A percentile compares a stretch with the other conserved stretches of the same genome.
Conservation (phyloP, 2,329 filamentous ascomycete genomes). For the Fusarium camptoceras region DNA sequence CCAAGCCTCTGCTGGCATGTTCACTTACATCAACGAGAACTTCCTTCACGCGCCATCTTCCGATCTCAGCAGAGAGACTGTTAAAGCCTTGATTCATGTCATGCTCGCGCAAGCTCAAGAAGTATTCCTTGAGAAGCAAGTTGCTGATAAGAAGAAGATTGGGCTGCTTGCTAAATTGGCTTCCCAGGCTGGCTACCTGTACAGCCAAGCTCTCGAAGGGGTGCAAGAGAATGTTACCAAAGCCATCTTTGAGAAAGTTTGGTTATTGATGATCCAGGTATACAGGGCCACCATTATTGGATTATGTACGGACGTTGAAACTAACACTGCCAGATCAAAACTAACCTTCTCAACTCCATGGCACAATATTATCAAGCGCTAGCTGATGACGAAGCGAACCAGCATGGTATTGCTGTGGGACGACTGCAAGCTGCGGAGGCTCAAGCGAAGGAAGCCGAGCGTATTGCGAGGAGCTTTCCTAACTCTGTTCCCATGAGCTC, state of each 20-base stretch:
- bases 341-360: constrained; percentile 82
- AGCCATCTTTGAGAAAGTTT: constrained; percentile 93
- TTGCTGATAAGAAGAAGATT: constrained; percentile 91
- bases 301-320: background rate
- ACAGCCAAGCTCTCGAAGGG: constrained; percentile 87
- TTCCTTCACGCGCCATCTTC: constrained; percentile 96
- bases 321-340: constrained; percentile 71
- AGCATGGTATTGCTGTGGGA: constrained; percentile 86
- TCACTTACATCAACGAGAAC: constrained; percentile 99
- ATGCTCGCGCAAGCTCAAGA: constrained; percentile 97
- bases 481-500: constrained; percentile 81
- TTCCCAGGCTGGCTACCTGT: constrained; percentile 89
- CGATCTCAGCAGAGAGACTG: constrained; percentile 94
- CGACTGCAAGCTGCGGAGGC: constrained; percentile 84
- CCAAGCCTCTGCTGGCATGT: constrained; percentile 98
- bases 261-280: constrained; percentile 85
- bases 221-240: constrained; percentile 92
- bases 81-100: constrained; percentile 92
- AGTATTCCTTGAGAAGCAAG: constrained; percentile 96
- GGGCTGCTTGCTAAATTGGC: constrained; percentile 92
- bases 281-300: background rate
- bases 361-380: constrained; percentile 95
- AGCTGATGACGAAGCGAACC: constrained; percentile 88
- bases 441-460: constrained; percentile 81
- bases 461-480: constrained; percentile 83